Percentiles rank a stretch among this genome's conserved stretches.
Evolutionary conservation across 1,139 yeast species (phyloP).

Genomic region (Nematodospora anomalae): DNA sequence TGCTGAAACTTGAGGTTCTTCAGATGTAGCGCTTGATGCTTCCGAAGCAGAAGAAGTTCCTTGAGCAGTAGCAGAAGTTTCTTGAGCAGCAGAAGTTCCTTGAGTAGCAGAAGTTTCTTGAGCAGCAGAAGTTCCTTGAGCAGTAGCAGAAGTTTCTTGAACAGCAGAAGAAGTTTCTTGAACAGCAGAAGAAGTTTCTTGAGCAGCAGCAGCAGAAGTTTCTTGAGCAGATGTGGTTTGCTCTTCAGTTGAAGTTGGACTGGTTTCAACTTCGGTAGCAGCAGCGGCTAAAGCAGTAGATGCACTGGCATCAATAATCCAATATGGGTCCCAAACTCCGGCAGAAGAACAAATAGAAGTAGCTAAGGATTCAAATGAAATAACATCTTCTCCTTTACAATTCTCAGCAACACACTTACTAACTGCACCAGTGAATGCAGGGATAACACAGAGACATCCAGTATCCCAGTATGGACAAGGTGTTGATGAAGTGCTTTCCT

Average conservation of each 20-base stretch:
- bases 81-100: constrained; percentile 9
- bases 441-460: constrained; percentile 40
- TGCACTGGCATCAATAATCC: constrained; percentile 24
- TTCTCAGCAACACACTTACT: constrained; percentile 31
- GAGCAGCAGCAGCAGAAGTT: constrained; percentile 6
- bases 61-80: constrained; percentile 3
- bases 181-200: constrained; percentile 3
- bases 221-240: constrained; percentile 8
- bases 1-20: constrained; percentile 6
- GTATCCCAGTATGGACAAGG: constrained; percentile 45
- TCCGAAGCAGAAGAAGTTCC: constrained; percentile 3
- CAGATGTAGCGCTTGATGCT: constrained; percentile 5
- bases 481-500: constrained; percentile 23
- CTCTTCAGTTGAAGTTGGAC: constrained; percentile 12
- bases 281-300: constrained; percentile 14
- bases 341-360: constrained; percentile 27
- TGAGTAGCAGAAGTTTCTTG: constrained; percentile 12
- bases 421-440: constrained; percentile 26
- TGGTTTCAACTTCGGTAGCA: constrained; percentile 12
- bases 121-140: constrained; percentile 8
- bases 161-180: constrained; percentile 7
- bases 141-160: constrained; percentile 7
- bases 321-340: constrained; percentile 28
- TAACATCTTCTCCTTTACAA: constrained; percentile 27
- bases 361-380: constrained; percentile 25